A percentile compares a stretch with the other conserved stretches of the same genome.
Conservation (phyloP, 768 basidiomycete genomes). For the Austroboletus eburneus region DNA sequence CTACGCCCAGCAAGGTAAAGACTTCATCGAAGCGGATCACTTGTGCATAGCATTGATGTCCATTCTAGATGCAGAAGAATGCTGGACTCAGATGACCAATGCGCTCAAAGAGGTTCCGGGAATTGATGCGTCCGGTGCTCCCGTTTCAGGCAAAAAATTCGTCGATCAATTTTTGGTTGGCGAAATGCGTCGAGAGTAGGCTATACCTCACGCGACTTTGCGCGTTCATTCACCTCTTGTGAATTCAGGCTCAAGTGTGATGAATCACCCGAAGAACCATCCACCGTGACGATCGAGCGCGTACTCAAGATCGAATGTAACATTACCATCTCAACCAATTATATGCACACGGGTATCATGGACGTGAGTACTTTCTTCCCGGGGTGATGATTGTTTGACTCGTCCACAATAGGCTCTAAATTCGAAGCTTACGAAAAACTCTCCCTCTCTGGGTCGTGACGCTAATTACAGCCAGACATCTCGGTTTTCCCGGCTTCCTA, state of each 20-base stretch:
- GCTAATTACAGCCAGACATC: conserved; percentile 80
- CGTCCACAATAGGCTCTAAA: conserved; percentile 62
- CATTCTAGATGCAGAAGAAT: conserved; percentile 87
- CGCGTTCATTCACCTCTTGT: conserved; percentile 15
- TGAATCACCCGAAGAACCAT: conserved; percentile 76
- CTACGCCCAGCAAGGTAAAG: conserved; percentile 76
- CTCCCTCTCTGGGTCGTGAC: conserved; percentile 71
- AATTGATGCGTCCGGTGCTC: conserved; percentile 26
- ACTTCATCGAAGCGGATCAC: not conserved
- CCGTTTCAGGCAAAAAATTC: conserved; percentile 47
- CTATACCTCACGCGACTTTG: not conserved
- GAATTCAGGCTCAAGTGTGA: conserved; percentile 69
- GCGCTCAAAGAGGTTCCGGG: conserved; percentile 69
- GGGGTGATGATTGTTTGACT: conserved; percentile 7
- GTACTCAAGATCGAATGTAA: conserved; percentile 92
- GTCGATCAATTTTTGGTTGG: conserved; percentile 81
- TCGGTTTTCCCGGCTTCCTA: conserved; percentile 77
- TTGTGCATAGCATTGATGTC: not conserved
- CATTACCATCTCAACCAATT: conserved; percentile 83
- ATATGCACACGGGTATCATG: conserved; percentile 80
- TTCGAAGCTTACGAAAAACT: conserved; percentile 81
- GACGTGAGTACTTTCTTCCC: conserved; percentile 45
- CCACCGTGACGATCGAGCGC: conserved; percentile 59
- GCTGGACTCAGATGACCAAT: conserved; percentile 72
- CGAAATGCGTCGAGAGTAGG: conserved; percentile 66